These are phyloP conservation scores for Geoglossum glabrum DNA, from an alignment of 495 filamentous ascomycete species.

Conservation along the genomic window DNA sequence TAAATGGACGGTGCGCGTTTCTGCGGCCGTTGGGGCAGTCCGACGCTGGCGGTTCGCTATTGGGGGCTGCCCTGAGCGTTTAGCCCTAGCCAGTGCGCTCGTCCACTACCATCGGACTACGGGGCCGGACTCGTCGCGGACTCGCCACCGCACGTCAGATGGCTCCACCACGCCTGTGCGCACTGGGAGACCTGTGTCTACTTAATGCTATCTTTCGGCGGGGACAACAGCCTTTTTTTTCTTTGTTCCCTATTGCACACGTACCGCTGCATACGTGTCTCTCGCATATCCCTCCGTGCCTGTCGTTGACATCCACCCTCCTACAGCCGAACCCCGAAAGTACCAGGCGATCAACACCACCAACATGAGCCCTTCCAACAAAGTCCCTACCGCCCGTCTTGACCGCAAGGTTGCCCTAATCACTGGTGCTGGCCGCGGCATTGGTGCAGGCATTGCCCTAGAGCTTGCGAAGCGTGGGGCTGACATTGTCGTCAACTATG, in stretches of 20 bases:
- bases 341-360: neutral
- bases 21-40: too few species aligned
- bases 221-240: neutral
- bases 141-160: too few species aligned
- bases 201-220: neutral
- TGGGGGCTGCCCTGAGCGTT: too few species aligned
- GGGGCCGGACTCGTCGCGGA: too few species aligned
- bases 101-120: too few species aligned
- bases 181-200: neutral
- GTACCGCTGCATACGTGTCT: neutral
- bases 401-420: conserved; percentile 26
- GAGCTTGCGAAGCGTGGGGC: conserved; percentile 19
- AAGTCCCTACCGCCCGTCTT: conserved; percentile 5
- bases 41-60: too few species aligned
- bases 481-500: conserved; percentile 20
- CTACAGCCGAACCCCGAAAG: neutral
- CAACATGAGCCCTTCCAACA: neutral
- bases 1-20: too few species aligned
- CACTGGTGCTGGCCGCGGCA: conserved; percentile 30
- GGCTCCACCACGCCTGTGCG: neutral
- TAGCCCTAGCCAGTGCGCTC: too few species aligned
- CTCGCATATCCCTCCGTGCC: neutral
- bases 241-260: neutral
- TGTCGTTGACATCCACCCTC: neutral
- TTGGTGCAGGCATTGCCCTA: conserved; percentile 28